Evolutionary conservation across 2,329 filamentous ascomycete species (phyloP).

Genomic region (Podosphaera fusca): DNA sequence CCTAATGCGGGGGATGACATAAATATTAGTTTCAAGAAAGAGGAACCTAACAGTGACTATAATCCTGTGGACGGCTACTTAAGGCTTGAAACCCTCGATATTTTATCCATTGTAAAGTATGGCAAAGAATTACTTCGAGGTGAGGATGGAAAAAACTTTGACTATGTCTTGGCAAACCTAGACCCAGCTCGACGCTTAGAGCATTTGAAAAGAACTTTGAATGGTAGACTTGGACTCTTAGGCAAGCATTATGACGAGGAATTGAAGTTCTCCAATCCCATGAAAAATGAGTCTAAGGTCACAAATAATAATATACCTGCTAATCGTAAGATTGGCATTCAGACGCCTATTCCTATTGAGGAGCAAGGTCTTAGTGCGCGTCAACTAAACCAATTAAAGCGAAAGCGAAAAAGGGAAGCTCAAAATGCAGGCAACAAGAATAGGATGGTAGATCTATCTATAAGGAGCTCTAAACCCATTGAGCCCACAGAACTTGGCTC

Average conservation of each 20-base stretch:
- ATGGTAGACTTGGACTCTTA: constrained; percentile 58
- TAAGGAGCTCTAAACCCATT: constrained; percentile 22
- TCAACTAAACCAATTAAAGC: constrained; percentile 82
- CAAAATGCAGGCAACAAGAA: constrained; percentile 79
- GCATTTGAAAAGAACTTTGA: constrained; percentile 75
- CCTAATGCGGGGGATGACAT: constrained; percentile 41
- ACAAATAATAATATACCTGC: constrained; percentile 5
- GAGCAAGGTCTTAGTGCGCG: constrained; percentile 65
- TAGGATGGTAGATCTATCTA: constrained; percentile 68
- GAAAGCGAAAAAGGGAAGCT: constrained; percentile 76
- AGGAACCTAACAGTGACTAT: constrained; percentile 30
- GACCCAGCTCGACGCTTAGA: constrained; percentile 60
- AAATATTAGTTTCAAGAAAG: constrained; percentile 27
- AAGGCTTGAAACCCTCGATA: constrained; percentile 50
- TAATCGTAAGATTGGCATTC: constrained; percentile 21
- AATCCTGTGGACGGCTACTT: constrained; percentile 31
- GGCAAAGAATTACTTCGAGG: constrained; percentile 69
- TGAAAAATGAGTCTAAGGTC: constrained; percentile 9
- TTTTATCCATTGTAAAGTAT: constrained; percentile 56
- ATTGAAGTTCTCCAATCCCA: constrained; percentile 36
- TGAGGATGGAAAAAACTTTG: constrained; percentile 49
- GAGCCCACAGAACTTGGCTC: constrained; percentile 5
- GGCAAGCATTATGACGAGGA: constrained; percentile 74
- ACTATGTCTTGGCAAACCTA: constrained; percentile 61
- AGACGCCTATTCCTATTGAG: constrained; percentile 22